phyloP scores from a whole-genome alignment of 495 filamentous ascomycete species.

The Neurospora sp. region DNA sequence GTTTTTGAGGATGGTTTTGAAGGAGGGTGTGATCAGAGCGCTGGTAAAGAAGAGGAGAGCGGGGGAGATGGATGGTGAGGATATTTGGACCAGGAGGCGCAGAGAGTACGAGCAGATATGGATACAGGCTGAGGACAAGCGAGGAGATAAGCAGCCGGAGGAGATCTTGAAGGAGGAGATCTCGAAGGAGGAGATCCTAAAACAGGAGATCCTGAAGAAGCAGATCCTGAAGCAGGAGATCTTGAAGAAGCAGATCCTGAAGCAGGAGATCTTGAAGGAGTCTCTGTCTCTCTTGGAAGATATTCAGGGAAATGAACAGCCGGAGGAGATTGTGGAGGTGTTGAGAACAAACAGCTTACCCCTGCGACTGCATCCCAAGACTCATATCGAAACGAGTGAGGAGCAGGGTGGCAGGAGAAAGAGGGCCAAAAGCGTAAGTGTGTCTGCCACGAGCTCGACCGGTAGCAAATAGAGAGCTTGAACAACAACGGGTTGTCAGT shows the following conservation, averaged over 20 bases:
- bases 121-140: background rate
- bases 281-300: background rate
- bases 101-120: background rate
- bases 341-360: background rate
- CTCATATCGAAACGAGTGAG: background rate
- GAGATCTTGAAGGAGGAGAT: background rate
- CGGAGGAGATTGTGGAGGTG: background rate
- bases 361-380: background rate
- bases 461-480: background rate
- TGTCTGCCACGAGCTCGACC: background rate
- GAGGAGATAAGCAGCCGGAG: background rate
- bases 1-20: background rate
- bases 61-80: background rate
- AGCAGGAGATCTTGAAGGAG: background rate
- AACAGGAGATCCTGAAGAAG: background rate
- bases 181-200: background rate
- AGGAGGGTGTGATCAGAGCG: background rate
- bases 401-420: background rate
- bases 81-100: background rate
- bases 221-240: background rate
- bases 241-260: background rate
- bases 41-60: background rate
- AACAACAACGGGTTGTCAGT: background rate
- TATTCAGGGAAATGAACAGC: background rate
- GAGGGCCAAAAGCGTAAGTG: background rate